Evolutionary conservation across 2,329 filamentous ascomycete genomes (phyloP), one percentile per base, ranked within the genome.

Genomic region (Fusarium multiceps): DNA sequence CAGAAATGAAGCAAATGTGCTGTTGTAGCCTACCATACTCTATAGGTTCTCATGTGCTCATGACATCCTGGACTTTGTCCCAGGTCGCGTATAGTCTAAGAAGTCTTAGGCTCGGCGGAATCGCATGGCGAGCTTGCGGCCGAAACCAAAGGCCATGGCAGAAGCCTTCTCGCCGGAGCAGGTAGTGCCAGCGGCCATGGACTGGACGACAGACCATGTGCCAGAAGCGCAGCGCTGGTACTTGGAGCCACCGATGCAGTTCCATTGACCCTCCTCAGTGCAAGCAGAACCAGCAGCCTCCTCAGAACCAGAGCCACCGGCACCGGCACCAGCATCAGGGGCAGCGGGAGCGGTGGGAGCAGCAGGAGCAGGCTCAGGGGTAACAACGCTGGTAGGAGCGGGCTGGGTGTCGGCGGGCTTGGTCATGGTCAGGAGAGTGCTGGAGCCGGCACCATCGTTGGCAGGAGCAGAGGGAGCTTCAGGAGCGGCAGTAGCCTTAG

Each of bases 181-280:
- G 28, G 79, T 78, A 16, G 86, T 89, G 40, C 88, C 88, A 2
- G 80, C 68, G 3, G 88, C 84, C 82, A 90, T 83, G 37, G 78
- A 72, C 62, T 85, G 81, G 41, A 81, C 66, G 8, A 71, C 74
- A 20, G 85, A 83, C 88, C 88, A 90, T 56, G 77, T 71, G 8
- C 88, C 88, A 16, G 82, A 85, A n/a, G 87, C 88, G 71, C 88
- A 90, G 59, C 87, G 87, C 79, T 90, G 88, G 82, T 88, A 90
- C 51, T 83, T 81, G 25, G 77, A 79, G 51, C 87, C 87, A 20
- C 79, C 81, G 27, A 88, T 79, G 75, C 89, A 90, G 78, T 87
- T 86, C 86, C 86, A 90, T 18, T 77, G 71, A 21, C 89, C 89
- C 72, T 90, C 87, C 6, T 78, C 61, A 34, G 74, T 78, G 79